These are phyloP conservation scores for Ascochyta rabiei DNA, from an alignment of 2,329 filamentous ascomycete species.

Conservation along the genomic window DNA sequence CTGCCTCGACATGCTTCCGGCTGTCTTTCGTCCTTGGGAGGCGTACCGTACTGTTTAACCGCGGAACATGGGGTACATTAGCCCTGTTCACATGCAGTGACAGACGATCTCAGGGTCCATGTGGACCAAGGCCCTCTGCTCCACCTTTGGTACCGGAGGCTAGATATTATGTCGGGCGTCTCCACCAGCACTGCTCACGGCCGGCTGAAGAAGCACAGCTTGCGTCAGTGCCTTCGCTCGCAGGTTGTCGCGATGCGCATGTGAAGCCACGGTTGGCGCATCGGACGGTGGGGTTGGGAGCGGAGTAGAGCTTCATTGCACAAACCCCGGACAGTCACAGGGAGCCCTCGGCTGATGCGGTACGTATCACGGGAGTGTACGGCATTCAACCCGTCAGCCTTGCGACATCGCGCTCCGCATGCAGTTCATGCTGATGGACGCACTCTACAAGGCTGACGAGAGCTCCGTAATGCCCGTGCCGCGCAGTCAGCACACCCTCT, in stretches of 20 bases:
- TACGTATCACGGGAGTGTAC: not conserved
- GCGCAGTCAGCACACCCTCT: constrained; percentile 42
- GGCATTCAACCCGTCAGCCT: constrained; percentile 5
- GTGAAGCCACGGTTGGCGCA: constrained; percentile 9
- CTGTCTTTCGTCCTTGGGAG: constrained; percentile 11
- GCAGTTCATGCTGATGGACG: constrained; percentile 21
- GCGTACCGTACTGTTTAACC: constrained; percentile 25
- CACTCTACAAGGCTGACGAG: constrained; percentile 39
- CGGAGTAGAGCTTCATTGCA: constrained; percentile 2
- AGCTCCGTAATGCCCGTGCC: constrained; percentile 27
- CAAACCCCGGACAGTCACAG: not conserved
- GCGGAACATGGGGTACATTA: constrained; percentile 45
- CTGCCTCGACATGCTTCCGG: constrained; percentile 14
- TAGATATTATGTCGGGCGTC: constrained; percentile 20
- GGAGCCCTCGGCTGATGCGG: constrained; percentile 2
- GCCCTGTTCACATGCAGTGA: constrained; percentile 32
- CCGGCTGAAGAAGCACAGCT: constrained; percentile 8
- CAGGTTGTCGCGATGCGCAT: not conserved
- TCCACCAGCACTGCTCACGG: constrained; percentile 19
- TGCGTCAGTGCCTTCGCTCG: not conserved
- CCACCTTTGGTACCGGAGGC: constrained; percentile 23
- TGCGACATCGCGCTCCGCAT: constrained; percentile 5
- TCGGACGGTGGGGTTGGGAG: not conserved
- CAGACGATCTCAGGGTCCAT: constrained; percentile 37
- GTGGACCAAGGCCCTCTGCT: constrained; percentile 14